Evolutionary conservation across 1,284 basidiomycete species (phyloP).

Genomic region (Fomitopsis betulina): DNA sequence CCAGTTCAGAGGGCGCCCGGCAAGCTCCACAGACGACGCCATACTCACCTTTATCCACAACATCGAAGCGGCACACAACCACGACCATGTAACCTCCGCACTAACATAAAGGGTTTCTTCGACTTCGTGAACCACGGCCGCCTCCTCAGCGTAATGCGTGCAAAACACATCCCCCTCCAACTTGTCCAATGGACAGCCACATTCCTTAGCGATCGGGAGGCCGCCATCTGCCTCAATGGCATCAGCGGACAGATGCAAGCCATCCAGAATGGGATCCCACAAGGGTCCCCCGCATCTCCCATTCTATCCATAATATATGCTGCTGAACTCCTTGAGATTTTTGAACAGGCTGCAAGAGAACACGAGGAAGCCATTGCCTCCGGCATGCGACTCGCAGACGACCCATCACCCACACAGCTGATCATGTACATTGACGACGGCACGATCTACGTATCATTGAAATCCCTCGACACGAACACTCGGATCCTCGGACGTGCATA

Average conservation of each 20-base stretch:
- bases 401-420: not conserved
- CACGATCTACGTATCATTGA: not conserved
- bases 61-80: conserved; percentile 4
- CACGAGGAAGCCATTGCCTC: not conserved
- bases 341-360: not conserved
- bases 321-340: conserved; percentile 1
- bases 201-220: conserved; percentile 3
- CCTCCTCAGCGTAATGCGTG: not conserved
- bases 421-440: conserved; percentile 10
- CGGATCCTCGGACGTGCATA: conserved; percentile 1
- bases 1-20: conserved; percentile 17
- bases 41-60: conserved; percentile 8
- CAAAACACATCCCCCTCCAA: conserved; percentile 2
- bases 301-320: conserved; percentile 7
- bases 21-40: conserved; percentile 8
- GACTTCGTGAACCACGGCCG: conserved; percentile 5
- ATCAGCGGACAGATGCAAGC: conserved; percentile 1
- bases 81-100: conserved; percentile 3
- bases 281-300: conserved; percentile 6
- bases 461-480: conserved; percentile 3
- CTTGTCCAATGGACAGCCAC: conserved; percentile 5
- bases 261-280: conserved; percentile 3
- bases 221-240: conserved; percentile 4
- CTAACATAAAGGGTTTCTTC: conserved; percentile 11
- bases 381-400: not conserved